These are phyloP conservation scores for Nothophoma quercina DNA, from an alignment of 2,329 filamentous ascomycete species.

Conservation along the genomic window DNA sequence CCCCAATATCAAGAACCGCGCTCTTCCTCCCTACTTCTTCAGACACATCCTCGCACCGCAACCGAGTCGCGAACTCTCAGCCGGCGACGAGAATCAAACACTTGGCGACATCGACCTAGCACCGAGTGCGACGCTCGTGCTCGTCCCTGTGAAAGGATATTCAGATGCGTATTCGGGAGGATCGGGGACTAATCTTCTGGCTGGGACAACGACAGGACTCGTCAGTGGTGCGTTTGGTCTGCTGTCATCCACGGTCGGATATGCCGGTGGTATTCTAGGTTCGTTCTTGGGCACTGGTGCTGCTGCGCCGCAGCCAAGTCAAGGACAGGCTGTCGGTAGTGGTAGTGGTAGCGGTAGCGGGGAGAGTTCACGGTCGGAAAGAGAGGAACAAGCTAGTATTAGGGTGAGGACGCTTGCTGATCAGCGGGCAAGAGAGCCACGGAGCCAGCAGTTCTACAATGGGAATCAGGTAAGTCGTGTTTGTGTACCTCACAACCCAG, in stretches of 20 bases:
- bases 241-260: constrained; percentile 44
- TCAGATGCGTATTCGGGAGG: constrained; percentile 64
- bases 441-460: constrained; percentile 79
- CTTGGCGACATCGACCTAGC: constrained; percentile 75
- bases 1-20: constrained; percentile 28
- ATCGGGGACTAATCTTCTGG: constrained; percentile 36
- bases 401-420: constrained; percentile 56
- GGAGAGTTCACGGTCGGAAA: constrained; percentile 19
- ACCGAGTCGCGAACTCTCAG: constrained; percentile 76
- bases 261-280: constrained; percentile 43
- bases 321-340: constrained; percentile 20
- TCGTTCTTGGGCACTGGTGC: constrained; percentile 36
- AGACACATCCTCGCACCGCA: constrained; percentile 82
- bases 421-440: constrained; percentile 59
- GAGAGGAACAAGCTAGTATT: constrained; percentile 36
- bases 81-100: constrained; percentile 74
- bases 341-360: constrained; percentile 19
- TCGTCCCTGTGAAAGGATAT: constrained; percentile 73
- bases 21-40: constrained; percentile 74
- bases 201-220: constrained; percentile 42
- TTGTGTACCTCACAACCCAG: rapidly evolving
- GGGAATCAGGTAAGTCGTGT: constrained; percentile 77
- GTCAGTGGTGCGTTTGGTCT: constrained; percentile 45
- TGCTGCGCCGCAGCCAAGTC: constrained; percentile 9
- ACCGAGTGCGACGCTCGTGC: constrained; percentile 82